Base-by-base conservation (phyloP, 2,329 filamentous ascomycete species). In the Calcarisporium arbuscula region DNA sequence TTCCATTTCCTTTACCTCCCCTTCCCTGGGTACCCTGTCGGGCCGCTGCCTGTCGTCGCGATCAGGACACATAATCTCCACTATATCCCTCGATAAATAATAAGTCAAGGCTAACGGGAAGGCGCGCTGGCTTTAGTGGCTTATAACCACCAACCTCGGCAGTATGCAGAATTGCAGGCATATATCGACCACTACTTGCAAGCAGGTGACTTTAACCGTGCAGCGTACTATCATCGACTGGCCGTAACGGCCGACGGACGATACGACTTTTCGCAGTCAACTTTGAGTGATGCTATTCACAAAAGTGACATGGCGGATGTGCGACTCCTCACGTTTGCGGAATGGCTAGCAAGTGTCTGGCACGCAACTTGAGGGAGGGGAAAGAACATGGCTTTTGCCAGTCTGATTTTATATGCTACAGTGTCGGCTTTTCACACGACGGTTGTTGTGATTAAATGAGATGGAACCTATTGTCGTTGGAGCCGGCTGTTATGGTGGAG, bases 181-280 rank as follows among this genome's bases (percentile, higher is more conserved):
- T 61, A 61, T 46, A 49, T 67, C 17, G 46, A 55, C 19, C 60
- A 65, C 30, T 65, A 62, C 40, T 61, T 63, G 31, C 62, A 72
- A 39, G 61, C 60, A 28, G 63, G 68, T 9, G 64, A 76, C 43
- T 64, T 62, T 37, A 54, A 59, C 7, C 68, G 64, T 34, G 72
- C 70, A 44, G 62, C 65, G 29, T 67, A 74, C 35, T 70, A 82
- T 32, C 71, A 78, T 39, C 67, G 78, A 20, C 68, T 86, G 17
- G 65, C 84, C 23, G 80, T 79, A 20, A 86, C 82, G 0, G 75
- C 75, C 14, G 73, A 82, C 42, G 77, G 80, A 3, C 70, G 77
- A 8, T 87, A 84, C 49, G 74, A 80, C 42, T 82, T 83, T 46
- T 60, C 63, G 4, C 60, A 70, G 10, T 58, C 75, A 2, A 81